phyloP scores from a whole-genome alignment of 1,284 basidiomycete species.

The Cryptococcus jaspeensis region DNA sequence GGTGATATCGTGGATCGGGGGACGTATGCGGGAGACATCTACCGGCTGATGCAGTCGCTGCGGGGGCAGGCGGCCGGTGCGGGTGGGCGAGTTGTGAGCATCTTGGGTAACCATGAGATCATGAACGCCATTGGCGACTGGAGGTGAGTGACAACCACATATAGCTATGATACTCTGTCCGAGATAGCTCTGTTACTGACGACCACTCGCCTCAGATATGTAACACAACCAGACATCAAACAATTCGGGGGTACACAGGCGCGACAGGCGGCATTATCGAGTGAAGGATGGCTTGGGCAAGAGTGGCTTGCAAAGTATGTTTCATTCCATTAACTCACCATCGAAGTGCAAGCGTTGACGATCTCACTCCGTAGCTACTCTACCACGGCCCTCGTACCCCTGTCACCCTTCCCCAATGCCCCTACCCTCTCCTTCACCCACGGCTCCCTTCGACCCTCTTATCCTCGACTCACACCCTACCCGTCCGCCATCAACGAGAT shows the following conservation, averaged over 20 bases:
- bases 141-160: conserved; percentile 59
- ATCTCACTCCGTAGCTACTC: conserved; percentile 61
- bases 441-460: conserved; percentile 76
- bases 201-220: conserved; percentile 61
- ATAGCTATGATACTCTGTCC: neutral
- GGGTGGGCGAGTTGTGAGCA: conserved; percentile 71
- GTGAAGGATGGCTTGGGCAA: conserved; percentile 72
- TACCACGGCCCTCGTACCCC: conserved; percentile 72
- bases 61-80: conserved; percentile 66
- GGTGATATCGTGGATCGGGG: conserved; percentile 93
- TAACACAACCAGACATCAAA: conserved; percentile 71
- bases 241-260: conserved; percentile 70
- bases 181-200: too few relatives aligned
- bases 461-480: conserved; percentile 69
- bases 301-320: conserved; percentile 73
- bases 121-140: conserved; percentile 90
- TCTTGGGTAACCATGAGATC: conserved; percentile 66
- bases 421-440: conserved; percentile 75
- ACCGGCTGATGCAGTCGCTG: conserved; percentile 74
- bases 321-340: too few relatives aligned
- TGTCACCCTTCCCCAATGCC: conserved; percentile 69
- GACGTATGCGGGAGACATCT: conserved; percentile 79
- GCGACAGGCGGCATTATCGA: conserved; percentile 66
- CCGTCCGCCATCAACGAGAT: conserved; percentile 75
- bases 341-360: neutral